Conservation (phyloP, 805 yeast genomes). For the Pichia eremophila region DNA sequence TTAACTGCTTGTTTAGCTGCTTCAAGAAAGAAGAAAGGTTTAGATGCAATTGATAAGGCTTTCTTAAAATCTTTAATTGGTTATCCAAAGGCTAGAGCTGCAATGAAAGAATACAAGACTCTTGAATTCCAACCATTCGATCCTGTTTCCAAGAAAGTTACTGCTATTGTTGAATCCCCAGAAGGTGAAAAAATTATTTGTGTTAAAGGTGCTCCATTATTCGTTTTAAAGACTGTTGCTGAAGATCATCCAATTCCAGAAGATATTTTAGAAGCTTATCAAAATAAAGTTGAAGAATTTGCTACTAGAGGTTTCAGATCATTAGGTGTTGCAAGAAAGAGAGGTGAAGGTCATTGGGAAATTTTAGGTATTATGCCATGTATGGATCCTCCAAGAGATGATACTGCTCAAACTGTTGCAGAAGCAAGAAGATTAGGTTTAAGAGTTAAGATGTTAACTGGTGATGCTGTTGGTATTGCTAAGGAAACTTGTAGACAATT, state of each 20-base stretch:
- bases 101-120: constrained; percentile 89
- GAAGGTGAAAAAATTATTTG: constrained; percentile 90
- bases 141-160: constrained; percentile 95
- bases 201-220: constrained; percentile 97
- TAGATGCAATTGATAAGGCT: constrained; percentile 95
- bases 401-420: constrained; percentile 87
- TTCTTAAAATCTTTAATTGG: constrained; percentile 80
- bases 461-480: constrained; percentile 99
- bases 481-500: constrained; percentile 97
- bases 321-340: constrained; percentile 96
- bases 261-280: constrained; percentile 87
- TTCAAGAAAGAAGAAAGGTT: constrained; percentile 95
- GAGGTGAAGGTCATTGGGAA: constrained; percentile 98
- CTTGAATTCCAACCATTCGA: constrained; percentile 95
- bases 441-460: constrained; percentile 95
- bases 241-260: constrained; percentile 96
- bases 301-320: constrained; percentile 98
- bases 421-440: constrained; percentile 90
- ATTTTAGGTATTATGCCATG: constrained; percentile 97
- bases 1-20: constrained; percentile 97
- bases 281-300: constrained; percentile 94
- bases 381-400: constrained; percentile 98
- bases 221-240: constrained; percentile 92
- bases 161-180: constrained; percentile 92
- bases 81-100: constrained; percentile 90